Evolutionary conservation across 805 yeast species (phyloP), one percentile per base, ranked within the genome.

Genomic region (Saturnispora ahearnii): DNA sequence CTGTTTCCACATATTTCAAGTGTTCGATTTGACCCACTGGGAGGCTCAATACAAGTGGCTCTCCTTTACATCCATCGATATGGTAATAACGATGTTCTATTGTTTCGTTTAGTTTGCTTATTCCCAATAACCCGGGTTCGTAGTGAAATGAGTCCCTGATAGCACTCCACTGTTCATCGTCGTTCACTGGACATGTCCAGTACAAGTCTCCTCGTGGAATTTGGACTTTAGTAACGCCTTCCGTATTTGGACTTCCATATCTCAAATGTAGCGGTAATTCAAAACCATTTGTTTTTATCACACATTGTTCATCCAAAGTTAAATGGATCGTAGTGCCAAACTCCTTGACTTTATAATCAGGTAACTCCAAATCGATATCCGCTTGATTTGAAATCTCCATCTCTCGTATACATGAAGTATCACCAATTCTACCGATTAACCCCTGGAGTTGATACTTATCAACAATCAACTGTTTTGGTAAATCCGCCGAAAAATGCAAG

Each of bases 251-350:
- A 21, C 49, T 51, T 1, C 60, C 62, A 38, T 65, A 65, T 29
- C 70, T 51, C 34, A 61, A 45, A 56, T 65, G 70, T 45, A 65
- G 47, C 2, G 69, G 69, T 11, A 65, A n/a, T 38, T 60, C 60
- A 46, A 65, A 60, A 6, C 34, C 43, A 10, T 55, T 59, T 1
- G 32, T 31, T 28, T 46, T 36, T 13, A 46, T 9, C 15, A 57
- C 51, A 26, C 54, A 30, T 1, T 54, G 36, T 3, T 51, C 54
- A 18, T 59, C 55, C 40, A 66, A 21, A 8, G 44, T 48, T 5
- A 64, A 28, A 18, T 53, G 50, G 22, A 58, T 7, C 2, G 58
- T 51, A 4, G 58, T 52, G 1, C 70, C 69, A 45, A 60, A 59
- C 13, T 55, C 53, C 7, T 52, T 44, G 2, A 62, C 51, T 38